Base-by-base conservation (phyloP, 2,329 filamentous ascomycete species). In the Calonectria crousiana region DNA sequence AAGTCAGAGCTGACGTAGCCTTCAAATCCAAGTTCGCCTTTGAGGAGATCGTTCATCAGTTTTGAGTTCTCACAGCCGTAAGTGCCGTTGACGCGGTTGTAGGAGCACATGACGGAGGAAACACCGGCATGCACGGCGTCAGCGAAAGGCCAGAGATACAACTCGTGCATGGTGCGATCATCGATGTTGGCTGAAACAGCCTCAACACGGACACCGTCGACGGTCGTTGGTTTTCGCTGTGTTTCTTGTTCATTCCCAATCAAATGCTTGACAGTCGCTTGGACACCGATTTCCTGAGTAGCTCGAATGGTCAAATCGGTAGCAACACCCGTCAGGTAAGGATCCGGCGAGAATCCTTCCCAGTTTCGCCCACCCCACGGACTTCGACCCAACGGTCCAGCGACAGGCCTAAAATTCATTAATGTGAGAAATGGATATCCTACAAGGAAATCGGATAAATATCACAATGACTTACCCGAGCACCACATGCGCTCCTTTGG, bases 201-300 rank as follows among this genome's bases (percentile, higher is more conserved):
- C 14, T 47, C 28, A 3, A 51, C 30, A 8, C 26, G 26, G 28
- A 53, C 51, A n/a, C 26, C 51, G 5, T 53, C 30, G 14, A 34
- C 34, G 20, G 13, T 30, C 2, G 82, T 81, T 3, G 83, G 81
- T 6, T 51, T 66, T 8, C 88, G 82, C 60, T 84, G 85, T 0
- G 86, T 90, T 71, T 93, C 91, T 81, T 93, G 91, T 79, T 93
- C 91, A 69, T 93, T 64, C 26, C 30, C 56, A 23, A 66, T 66
- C 11, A 51, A 47, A 10, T 66, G 44, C 44, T 66, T 36, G 20
- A 51, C 41, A 28, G 47, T 52, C 13, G 28, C 62, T 49, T 44
- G 36, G 6, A 66, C 62, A 5, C 62, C 44, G 13, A 30, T 30
- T 26, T 49, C 28, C 11, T 69, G 52, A n/a, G 56, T 58, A 16